Percentiles rank a stretch among this genome's conserved stretches.
Conservation (phyloP, 768 basidiomycete species). For the Tricholoma flavovirens region DNA sequence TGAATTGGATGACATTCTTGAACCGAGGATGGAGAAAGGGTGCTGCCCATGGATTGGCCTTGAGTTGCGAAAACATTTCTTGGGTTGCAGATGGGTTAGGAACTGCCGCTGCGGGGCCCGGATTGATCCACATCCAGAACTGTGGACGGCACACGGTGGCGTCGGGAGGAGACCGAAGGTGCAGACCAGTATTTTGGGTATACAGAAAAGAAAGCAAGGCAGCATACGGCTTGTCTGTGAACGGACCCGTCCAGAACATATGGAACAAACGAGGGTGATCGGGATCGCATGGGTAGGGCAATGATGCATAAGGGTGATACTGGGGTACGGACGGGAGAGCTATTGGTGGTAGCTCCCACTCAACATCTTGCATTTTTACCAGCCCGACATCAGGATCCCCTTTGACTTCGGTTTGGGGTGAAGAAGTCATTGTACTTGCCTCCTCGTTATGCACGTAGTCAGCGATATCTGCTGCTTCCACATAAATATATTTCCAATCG, state of each 20-base stretch:
- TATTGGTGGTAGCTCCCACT: constrained; percentile 54
- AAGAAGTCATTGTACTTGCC: background rate
- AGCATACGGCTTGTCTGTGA: constrained; percentile 98
- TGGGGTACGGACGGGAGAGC: constrained; percentile 43
- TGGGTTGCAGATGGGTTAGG: constrained; percentile 76
- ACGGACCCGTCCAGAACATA: constrained; percentile 99
- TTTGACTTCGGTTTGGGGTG: constrained; percentile 3
- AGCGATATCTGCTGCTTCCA: constrained; percentile 45
- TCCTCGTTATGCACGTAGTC: constrained; percentile 14
- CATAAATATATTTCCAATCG: constrained; percentile 85
- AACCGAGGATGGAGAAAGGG: constrained; percentile 93
- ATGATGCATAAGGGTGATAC: constrained; percentile 53
- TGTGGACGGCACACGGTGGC: constrained; percentile 74
- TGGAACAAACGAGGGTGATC: constrained; percentile 89
- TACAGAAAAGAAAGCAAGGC: constrained; percentile 92
- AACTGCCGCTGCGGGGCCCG: constrained; percentile 88
- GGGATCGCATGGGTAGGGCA: constrained; percentile 67
- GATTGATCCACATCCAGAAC: constrained; percentile 98
- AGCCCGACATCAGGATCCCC: constrained; percentile 51
- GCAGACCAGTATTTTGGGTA: constrained; percentile 89
- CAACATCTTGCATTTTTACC: constrained; percentile 50
- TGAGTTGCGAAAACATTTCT: constrained; percentile 82
- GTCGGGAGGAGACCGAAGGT: constrained; percentile 46
- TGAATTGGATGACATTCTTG: constrained; percentile 89
- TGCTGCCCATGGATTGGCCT: constrained; percentile 86